Evolutionary conservation across 2,329 filamentous ascomycete species (phyloP), one percentile per base, ranked within the genome.

Genomic region (Paracoccidioides lutzii): DNA sequence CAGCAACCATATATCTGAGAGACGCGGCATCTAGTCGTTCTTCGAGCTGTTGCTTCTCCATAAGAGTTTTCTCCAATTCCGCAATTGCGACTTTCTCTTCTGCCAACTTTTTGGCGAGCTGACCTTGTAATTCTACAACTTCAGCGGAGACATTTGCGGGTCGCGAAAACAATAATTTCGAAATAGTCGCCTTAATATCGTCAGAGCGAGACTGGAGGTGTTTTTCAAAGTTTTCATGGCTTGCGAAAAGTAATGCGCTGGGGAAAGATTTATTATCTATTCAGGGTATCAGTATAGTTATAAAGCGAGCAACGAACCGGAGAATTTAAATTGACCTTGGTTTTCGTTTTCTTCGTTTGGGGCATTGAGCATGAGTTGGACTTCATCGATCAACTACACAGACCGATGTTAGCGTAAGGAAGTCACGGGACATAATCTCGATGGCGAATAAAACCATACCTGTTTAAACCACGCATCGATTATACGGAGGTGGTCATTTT

Each of bases 381-480:
- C 64, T 62, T 77, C 75, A 59, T 77, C 75, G 58, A 77, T 66
- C 54, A 74, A 67, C 71, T 73, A 7, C 43, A 22, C 45, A 15
- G 57, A 10, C 10, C 37, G 32, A 44, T 54, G 55, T 59, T 52
- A 55, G 50, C 22, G 52, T 28, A 42, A 14, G 15, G 28, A 22
- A 53, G 40, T 55, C 40, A 43, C 12, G 33, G 49, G 37, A 41
- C 4, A 42, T 7, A 30, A 22, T 7, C 4, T 43, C 8, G 28
- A 28, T 15, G 37, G 28, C 4, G 9, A 52, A 42, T 22, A 22
- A 42, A 51, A 8, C 73, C 80, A 71, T 73, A 95, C 89, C 81
- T 98, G 91, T 67, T 87, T 82, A 75, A 93, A 94, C 93, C 93
- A 98, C 59, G 83, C 81, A 76, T 98, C 90, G 63, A 96, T 84